Conservation (phyloP, 1,139 yeast species). For the Yamadazyma diospyri region DNA sequence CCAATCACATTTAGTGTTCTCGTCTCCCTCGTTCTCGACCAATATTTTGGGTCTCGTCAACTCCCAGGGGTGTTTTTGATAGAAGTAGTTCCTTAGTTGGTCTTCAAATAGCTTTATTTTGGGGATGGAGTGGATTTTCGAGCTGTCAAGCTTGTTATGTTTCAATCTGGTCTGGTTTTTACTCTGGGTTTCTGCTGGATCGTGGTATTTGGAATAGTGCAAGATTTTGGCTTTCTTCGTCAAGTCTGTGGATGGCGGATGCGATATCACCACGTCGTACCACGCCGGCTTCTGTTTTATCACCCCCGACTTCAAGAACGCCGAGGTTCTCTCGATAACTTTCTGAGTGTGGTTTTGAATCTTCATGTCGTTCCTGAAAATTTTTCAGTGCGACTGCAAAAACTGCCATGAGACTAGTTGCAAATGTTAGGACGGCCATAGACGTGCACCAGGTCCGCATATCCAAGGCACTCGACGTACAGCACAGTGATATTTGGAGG, state of each 20-base stretch:
- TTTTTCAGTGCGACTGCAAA: constrained; percentile 6
- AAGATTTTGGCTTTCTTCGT: constrained; percentile 43
- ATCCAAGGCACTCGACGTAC: neutral
- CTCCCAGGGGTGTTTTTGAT: constrained; percentile 98
- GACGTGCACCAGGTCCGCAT: neutral
- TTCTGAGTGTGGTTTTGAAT: constrained; percentile 64
- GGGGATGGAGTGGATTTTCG: constrained; percentile 48
- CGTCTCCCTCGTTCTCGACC: constrained; percentile 70
- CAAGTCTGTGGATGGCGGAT: constrained; percentile 73
- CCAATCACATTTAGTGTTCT: constrained; percentile 64
- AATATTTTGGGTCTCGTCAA: constrained; percentile 86
- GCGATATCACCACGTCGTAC: constrained; percentile 76
- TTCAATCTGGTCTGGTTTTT: constrained; percentile 52
- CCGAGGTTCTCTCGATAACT: constrained; percentile 75
- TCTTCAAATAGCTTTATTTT: constrained; percentile 76
- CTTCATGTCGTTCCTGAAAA: constrained; percentile 43
- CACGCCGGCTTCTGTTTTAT: constrained; percentile 74
- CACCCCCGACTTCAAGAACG: constrained; percentile 63
- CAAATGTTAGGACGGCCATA: neutral
- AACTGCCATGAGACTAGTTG: neutral
- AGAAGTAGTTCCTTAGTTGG: constrained; percentile 73
- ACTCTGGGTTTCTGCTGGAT: constrained; percentile 16
- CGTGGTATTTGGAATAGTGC: constrained; percentile 15
- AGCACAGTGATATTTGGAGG: neutral
- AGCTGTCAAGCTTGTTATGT: constrained; percentile 22